Evolutionary conservation across 2,329 filamentous ascomycete species (phyloP).

Genomic region (Volutella citrinella): DNA sequence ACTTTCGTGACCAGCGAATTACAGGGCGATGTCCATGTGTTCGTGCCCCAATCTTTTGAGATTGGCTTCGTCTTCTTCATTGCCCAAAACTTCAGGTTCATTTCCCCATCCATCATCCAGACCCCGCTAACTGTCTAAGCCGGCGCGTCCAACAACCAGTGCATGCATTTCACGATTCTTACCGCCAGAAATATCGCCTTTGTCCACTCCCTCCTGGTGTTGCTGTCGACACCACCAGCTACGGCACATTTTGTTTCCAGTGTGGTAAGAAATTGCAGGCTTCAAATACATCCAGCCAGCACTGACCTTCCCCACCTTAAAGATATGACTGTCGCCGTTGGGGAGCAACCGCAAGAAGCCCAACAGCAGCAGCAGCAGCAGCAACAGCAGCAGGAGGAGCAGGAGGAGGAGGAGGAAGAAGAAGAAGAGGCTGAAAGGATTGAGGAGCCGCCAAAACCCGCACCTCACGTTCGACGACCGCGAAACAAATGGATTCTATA

Average conservation of each 20-base stretch:
- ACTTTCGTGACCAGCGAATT: slow-evolving; percentile 22
- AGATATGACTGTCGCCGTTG: background rate
- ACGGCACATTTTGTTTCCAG: slow-evolving; percentile 16
- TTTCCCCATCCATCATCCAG: too few relatives aligned
- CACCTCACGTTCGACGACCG: slow-evolving; percentile 30
- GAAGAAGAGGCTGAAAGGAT: too few relatives aligned
- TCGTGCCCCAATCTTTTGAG: slow-evolving; percentile 20
- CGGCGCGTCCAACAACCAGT: slow-evolving; percentile 23
- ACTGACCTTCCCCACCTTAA: too few relatives aligned
- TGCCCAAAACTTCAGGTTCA: slow-evolving; percentile 27
- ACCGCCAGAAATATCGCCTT: slow-evolving; percentile 22
- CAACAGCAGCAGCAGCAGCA: background rate
- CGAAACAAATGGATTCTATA: slow-evolving; percentile 34
- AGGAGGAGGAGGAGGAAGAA: too few relatives aligned
- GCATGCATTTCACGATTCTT: slow-evolving; percentile 22
- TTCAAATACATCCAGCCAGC: too few relatives aligned
- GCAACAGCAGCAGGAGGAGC: slow-evolving; percentile 3
- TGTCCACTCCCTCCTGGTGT: slow-evolving; percentile 19
- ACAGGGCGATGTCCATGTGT: slow-evolving; percentile 24
- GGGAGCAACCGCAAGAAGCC: background rate
- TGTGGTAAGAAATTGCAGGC: slow-evolving; percentile 14
- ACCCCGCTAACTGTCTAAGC: slow-evolving; percentile 9
- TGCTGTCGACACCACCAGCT: slow-evolving; percentile 8
- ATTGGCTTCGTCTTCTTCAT: slow-evolving; percentile 16
- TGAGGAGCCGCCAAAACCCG: too few relatives aligned